Evolutionary conservation across 23 red algal species (phyloP), one percentile per base, ranked within the genome.

Genomic region (Gracilariopsis chorda): DNA sequence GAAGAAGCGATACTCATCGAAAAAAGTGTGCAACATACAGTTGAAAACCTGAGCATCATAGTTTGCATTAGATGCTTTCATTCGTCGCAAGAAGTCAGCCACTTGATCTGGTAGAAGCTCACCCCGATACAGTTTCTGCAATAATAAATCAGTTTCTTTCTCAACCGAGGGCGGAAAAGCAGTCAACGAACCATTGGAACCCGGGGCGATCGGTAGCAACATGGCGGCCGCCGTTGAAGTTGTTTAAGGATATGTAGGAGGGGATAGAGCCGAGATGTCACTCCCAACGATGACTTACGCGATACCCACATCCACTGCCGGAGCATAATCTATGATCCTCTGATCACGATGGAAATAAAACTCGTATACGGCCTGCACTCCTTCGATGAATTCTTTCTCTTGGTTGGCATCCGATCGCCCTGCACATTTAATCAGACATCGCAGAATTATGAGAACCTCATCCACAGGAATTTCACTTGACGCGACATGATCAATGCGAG

Each of bases 1-100:
- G 21, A 94, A 92, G 44, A 98, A 98, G 27, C 92, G 92, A 80
- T 98, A 98, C 69, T 98, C 95, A 68, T 98, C 95, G 53, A 98
- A 87, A 17, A 98, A 74, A 20, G 92, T 98, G 40, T 98, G 95
- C 14, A 98, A 86, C 32, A 86, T 69, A 80, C 95, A 98, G 10
- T 63, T 48, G 48, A 92, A 90, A 51, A 98, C 58, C 45, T 94
- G 79, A 32, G 63, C 52, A 7, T 95, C 91, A n/a, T 87, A 44
- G 7, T 41, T 70, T 4, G 55, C 45, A 5, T 28, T 48, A 3
- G 95, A 94, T 30, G 23, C 9, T 21, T 85, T 82, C 8, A 92
- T 62, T 24, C 45, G 11, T 48, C 85, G 36, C 56, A 98, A 53
- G 44, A 68, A 36, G 27, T 87, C 71, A 23, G 94, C 74, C 4